Conservation (phyloP, 2,329 filamentous ascomycete genomes). For the Colletotrichum lentis region DNA sequence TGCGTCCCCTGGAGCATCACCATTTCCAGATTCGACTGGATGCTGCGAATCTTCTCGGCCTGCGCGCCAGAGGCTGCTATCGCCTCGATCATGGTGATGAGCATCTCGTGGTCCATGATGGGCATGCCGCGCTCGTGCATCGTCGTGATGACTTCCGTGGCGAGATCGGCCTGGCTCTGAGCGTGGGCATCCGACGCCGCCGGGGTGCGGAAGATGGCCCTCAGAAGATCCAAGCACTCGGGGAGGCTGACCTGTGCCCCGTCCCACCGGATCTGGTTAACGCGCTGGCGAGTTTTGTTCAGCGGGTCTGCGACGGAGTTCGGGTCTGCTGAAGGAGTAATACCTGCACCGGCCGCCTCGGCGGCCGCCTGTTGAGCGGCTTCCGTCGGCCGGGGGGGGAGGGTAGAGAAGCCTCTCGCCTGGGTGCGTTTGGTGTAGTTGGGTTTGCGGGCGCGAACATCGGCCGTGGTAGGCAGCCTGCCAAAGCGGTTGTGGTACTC, state of each 20-base stretch:
- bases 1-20: slow-evolving; percentile 52
- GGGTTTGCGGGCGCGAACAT: slow-evolving; percentile 15
- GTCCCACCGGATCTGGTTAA: slow-evolving; percentile 52
- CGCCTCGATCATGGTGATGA: slow-evolving; percentile 57
- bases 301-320: slow-evolving; percentile 21
- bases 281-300: slow-evolving; percentile 40
- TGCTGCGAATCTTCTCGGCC: slow-evolving; percentile 47
- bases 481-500: slow-evolving; percentile 41
- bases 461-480: slow-evolving; percentile 26
- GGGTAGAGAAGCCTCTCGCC: slow-evolving; percentile 48
- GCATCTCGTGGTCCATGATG: slow-evolving; percentile 56
- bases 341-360: slow-evolving; percentile 5
- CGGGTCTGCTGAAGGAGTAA: slow-evolving; percentile 9
- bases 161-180: slow-evolving; percentile 48
- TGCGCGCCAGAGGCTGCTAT: slow-evolving; percentile 47
- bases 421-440: slow-evolving; percentile 42
- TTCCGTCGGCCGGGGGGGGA: slow-evolving; percentile 40
- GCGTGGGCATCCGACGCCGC: slow-evolving; percentile 40
- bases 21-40: slow-evolving; percentile 56
- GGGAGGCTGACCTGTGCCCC: slow-evolving; percentile 49
- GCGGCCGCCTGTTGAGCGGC: neutral
- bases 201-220: slow-evolving; percentile 47
- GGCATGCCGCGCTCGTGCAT: slow-evolving; percentile 56
- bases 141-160: slow-evolving; percentile 55
- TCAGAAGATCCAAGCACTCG: slow-evolving; percentile 51